Percentiles rank a stretch among this genome's conserved stretches.
Evolutionary conservation across 345 rosid species (phyloP).

Genomic region (Microthlaspi erraticum): DNA sequence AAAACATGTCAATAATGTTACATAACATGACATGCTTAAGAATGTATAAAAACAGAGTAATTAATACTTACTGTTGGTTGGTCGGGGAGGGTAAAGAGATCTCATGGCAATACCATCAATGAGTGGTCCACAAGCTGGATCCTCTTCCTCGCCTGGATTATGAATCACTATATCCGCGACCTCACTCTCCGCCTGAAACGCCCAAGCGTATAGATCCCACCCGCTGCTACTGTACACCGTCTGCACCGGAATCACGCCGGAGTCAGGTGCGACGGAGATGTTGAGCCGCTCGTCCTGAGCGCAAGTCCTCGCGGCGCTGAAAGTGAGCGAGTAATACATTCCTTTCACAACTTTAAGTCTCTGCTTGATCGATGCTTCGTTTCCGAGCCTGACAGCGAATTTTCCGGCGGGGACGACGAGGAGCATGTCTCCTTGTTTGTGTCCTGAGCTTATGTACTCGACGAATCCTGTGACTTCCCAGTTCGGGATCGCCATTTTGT

Average conservation of each 20-base stretch:
- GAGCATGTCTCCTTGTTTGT: slow-evolving; percentile 93
- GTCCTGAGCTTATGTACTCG: slow-evolving; percentile 86
- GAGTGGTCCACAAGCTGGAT: slow-evolving; percentile 88
- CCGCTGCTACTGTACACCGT: slow-evolving; percentile 81
- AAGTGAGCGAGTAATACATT: slow-evolving; percentile 72
- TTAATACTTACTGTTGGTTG: slow-evolving; percentile 54
- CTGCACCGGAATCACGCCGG: slow-evolving; percentile 78
- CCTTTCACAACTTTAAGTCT: slow-evolving; percentile 59
- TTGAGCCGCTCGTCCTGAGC: slow-evolving; percentile 84
- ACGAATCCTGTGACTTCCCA: slow-evolving; percentile 87
- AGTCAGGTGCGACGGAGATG: slow-evolving; percentile 74
- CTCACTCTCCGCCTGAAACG: slow-evolving; percentile 56
- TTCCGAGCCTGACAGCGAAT: slow-evolving; percentile 78
- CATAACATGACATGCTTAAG: slow-evolving; percentile 4
- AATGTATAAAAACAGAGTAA: neutral
- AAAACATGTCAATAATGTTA: too few species aligned
- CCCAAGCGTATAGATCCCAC: slow-evolving; percentile 92
- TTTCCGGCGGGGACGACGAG: slow-evolving; percentile 87
- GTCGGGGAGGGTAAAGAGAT: slow-evolving; percentile 64
- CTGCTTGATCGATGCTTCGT: slow-evolving; percentile 90
- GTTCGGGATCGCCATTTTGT: slow-evolving; percentile 59
- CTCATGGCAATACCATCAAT: slow-evolving; percentile 75
- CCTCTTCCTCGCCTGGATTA: slow-evolving; percentile 84
- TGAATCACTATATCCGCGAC: slow-evolving; percentile 62
- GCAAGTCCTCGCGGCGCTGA: slow-evolving; percentile 88